phyloP scores from a whole-genome alignment of 2,329 filamentous ascomycete genomes.

The Aspergillus brasiliensis region DNA sequence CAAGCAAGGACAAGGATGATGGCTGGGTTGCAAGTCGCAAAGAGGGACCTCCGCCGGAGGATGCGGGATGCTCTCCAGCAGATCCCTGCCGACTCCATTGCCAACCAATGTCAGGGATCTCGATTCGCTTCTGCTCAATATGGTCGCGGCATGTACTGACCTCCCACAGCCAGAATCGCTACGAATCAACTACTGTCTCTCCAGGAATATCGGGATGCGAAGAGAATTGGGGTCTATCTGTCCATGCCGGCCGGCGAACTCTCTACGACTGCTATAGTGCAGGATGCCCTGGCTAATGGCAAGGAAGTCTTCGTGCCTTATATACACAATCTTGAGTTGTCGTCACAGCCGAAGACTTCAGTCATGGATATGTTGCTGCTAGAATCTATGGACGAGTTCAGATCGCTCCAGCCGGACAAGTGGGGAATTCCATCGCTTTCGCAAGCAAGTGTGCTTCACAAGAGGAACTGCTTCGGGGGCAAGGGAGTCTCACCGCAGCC shows the following conservation, averaged over 20 bases:
- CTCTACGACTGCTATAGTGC: conserved; percentile 79
- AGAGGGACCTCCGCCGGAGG: conserved; percentile 71
- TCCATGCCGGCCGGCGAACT: conserved; percentile 90
- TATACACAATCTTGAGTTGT: conserved; percentile 64
- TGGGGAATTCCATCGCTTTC: conserved; percentile 95
- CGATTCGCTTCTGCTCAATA: conserved; percentile 29
- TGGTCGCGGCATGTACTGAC: conserved; percentile 24
- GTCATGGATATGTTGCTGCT: conserved; percentile 96
- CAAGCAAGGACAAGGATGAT: conserved; percentile 41
- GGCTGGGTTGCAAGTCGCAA: conserved; percentile 65
- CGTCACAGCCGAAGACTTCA: conserved; percentile 55
- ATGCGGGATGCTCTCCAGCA: conserved; percentile 68
- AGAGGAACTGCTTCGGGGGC: conserved; percentile 74
- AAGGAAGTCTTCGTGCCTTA: conserved; percentile 94
- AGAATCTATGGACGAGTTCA: conserved; percentile 72
- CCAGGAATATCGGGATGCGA: conserved; percentile 73
- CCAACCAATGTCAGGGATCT: conserved; percentile 65
- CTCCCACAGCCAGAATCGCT: conserved; percentile 61
- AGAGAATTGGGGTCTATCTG: conserved; percentile 80
- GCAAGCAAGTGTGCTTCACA: conserved; percentile 62
- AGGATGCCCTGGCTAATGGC: conserved; percentile 72
- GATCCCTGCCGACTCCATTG: conserved; percentile 64
- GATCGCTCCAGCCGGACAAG: conserved; percentile 72
- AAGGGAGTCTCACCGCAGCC: conserved; percentile 42
- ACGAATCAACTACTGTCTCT: conserved; percentile 67